Base-by-base conservation (phyloP, 2,329 filamentous ascomycete genomes). In the Cordyceps tenuipes region DNA sequence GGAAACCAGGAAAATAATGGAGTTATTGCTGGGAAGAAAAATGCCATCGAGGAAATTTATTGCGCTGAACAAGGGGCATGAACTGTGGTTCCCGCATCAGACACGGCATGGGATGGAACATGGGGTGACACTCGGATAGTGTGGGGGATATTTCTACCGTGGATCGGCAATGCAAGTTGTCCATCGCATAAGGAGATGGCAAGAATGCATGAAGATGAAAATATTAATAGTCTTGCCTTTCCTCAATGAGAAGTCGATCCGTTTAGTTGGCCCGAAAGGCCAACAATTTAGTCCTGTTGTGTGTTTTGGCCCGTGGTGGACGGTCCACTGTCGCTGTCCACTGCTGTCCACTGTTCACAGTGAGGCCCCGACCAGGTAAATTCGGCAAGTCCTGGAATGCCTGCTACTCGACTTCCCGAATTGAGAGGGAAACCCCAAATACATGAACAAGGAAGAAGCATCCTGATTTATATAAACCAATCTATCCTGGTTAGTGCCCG, bases 271-370 rank as follows among this genome's bases (percentile, higher is more conserved):
- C 43, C 48, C 56, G 26, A 57, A n/a, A 31, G 23, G 31, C 15
- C 31, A 52, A 48, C 34, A 44, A 57, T 39, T 55, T 43, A 49
- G 55, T 57, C 56, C 41, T 39, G 36, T 50, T 41, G 10, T 57
- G 46, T 23, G 31, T 2, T 39, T n/a, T 41, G 9, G 55, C 21
- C 21, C 55, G 17, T 31, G 19, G 19, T 9, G n/a, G 31, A 57
- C 31, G 29, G 34, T 57, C 55, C 46, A 57, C 23, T 23, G 4
- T 23, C 23, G 4, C 23, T 23, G 4, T 23, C 4, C 23, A 23
- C 23, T 23, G 4, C 23, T 23, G 4, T 23, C 23, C 23, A 23
- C 23, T 23, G 23, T 23, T 4, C 36, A 17, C 5, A 23, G 44
- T 19, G 1, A 19, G 21, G 10, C 36, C 36, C 12, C 34, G 12